Base-by-base conservation (phyloP, 2,329 filamentous ascomycete genomes). In the Hypoxylon sp. region DNA sequence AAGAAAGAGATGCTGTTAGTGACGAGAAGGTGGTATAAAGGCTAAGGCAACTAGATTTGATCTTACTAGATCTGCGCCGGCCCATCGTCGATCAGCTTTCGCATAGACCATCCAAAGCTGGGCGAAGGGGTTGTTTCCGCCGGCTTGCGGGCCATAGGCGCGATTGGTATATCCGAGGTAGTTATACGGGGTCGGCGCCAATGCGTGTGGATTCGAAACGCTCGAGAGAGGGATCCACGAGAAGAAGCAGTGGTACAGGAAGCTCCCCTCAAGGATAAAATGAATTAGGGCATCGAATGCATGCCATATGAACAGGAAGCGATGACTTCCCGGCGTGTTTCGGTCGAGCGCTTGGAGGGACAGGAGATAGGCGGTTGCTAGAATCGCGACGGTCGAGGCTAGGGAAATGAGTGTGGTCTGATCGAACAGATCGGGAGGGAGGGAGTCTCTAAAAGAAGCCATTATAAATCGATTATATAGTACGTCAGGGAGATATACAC, bases 241-340 rank as follows among this genome's bases (percentile, higher is more conserved):
- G 86, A 94, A 95, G 86, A 98, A 97, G 84, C 93, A 97, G 82
- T 97, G 93, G 85, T 94, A 98, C 24, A 98, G 89, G 81, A 94
- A 98, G 76, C 90, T 91, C 59, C 94, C 94, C 83, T 98, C 95
- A 78, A 98, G 92, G 79, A 94, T 85, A 81, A 97, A 89, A 83
- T 99, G 96, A 76, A 94, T 95, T 47, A 98, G 87, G 33, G 93
- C 93, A 80, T 98, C 94, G 82, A 97, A 97, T 39, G 93, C 87
- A 83, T 98, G 94, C 95, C 95, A 98, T 81, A 97, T 88, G 86
- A 97, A 97, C 71, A 98, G 90, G 78, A 92, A 83, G 68, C 94
- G 93, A 62, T 86, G 85, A 56, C 89, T 87, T 39, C 82, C 78
- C 1, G 87, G 81, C 10, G 89, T 83, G 0, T 83, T 76, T 3